Base-by-base conservation (phyloP, 106 monocot genomes). In the Phalaenopsis equestris region DNA sequence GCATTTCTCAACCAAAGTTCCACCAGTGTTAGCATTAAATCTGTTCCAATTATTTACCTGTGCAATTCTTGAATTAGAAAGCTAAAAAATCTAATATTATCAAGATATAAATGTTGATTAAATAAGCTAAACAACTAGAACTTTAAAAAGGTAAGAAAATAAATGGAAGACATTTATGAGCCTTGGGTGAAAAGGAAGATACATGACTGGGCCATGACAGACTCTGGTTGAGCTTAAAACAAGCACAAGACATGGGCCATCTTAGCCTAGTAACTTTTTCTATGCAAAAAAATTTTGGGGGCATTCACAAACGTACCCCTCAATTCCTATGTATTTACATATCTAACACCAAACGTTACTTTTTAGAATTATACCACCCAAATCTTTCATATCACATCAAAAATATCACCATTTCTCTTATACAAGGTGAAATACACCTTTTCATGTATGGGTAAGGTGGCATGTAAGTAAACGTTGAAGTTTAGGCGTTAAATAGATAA, bases 1-100 rank as follows among this genome's bases (percentile, higher is more conserved):
- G 80, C 94, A 97, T 81, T 97, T 97, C 84, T 97, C 96, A 24
- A 97, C 96, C 9, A 97, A 82, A 58, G 96, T 97, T 74, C 96
- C 96, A 3, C 96, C 94, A 48, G 83, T 87, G 80, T 97, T 94
- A 41, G 82, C 64, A 76, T 97, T 97, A 72, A 97, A 97, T 41
- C 94, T 83, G 86, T 97, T 97, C 96, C 96, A 94, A 67, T 97
- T 88, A 57, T 92, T 90, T 2, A 97, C 94, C 96, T 97, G 82
- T 19, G 76, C 10, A 19, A 78, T 57, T 65, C 45, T 52, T 61
- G 23, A 73, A 42, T 80, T 61, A 82, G 16, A 70, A 79, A 11
- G 24, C 46, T 42, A 21, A 16, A 38, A 21, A 19, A 42, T 5
- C 38, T 23, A 15, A 70, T 77, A 37, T 74, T 79, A 30, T 30